These are phyloP conservation scores for Debaryomyces singareniensis DNA, from an alignment of 1,139 yeast genomes.

Conservation along the genomic window DNA sequence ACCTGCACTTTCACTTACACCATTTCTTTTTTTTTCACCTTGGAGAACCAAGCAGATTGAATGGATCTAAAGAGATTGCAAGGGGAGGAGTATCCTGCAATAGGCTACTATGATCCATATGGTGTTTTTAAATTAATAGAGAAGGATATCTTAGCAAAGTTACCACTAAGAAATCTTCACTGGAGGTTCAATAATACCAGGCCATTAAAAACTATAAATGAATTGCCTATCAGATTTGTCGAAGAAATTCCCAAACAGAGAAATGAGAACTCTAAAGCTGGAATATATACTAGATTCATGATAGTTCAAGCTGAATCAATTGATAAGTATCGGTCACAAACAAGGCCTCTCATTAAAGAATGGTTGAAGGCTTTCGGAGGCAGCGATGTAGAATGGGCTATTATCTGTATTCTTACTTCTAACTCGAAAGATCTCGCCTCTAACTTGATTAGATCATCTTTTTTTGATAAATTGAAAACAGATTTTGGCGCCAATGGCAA, in stretches of 20 bases:
- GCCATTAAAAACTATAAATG: conserved; percentile 63
- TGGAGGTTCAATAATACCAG: conserved; percentile 59
- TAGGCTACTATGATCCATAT: conserved; percentile 84
- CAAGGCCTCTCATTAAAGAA: conserved; percentile 72
- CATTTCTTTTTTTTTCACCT: no score
- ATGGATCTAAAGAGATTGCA: no score
- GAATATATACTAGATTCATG: conserved; percentile 63
- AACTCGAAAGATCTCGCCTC: conserved; percentile 39
- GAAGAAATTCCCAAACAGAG: conserved; percentile 51
- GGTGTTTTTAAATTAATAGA: conserved; percentile 53
- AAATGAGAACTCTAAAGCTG: conserved; percentile 7
- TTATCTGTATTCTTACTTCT: conserved; percentile 49
- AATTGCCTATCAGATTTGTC: conserved; percentile 49
- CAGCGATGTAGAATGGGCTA: conserved; percentile 53
- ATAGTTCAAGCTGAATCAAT: conserved; percentile 59
- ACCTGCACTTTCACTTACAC: no score
- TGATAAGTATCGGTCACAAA: conserved; percentile 73
- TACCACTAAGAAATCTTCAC: conserved; percentile 71
- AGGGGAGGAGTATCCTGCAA: conserved; percentile 8
- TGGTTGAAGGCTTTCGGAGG: conserved; percentile 61
- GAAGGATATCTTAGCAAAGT: conserved; percentile 42
- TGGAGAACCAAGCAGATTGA: no score
- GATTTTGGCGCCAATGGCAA: conserved; percentile 56
- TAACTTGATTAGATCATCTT: conserved; percentile 43
- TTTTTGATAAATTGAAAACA: conserved; percentile 55